Base-by-base conservation (phyloP, 257 asterid species). In the Solanum acaule region DNA sequence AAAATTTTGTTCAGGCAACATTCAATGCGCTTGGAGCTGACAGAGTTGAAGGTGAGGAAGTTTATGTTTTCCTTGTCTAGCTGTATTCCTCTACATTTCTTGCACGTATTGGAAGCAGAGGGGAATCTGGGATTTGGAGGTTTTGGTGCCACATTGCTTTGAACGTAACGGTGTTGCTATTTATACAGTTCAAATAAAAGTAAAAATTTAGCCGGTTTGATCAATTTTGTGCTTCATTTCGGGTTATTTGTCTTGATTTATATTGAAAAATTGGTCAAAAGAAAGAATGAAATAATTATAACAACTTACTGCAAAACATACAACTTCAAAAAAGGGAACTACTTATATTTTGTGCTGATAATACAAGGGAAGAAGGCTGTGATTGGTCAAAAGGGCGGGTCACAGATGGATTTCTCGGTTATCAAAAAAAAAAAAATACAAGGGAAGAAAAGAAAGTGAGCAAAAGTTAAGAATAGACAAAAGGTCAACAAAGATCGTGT, bases 21-120 rank as follows among this genome's bases (percentile, higher is more conserved):
- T 95, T 97, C 84, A 91, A 94, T 92, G 99, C 99, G 82, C 98
- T 96, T 81, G 98, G 96, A 89, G 93, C 93, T 72, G 95, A 95
- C 72, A 97, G 91, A 88, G 94, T 96, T 82, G 92, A 93, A 91
- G 99, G 99, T 95, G 89, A 59, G 79, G 72, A 25, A 4, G 37
- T 15, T 38, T 25, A n/a, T 13, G 25, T 31, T 65, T 49, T 10
- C 29, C 72, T 65, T 34, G 73, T n/a, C 59, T n/a, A n/a, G 70
- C 34, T 46, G 40, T 46, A 79, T 18, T 44, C 68, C 65, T 46
- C 38, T 81, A 44, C 40, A 81, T 81, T 86, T 61, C 79, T 8
- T 44, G 25, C 52, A 31, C 4, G 34, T 33, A 72, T 8, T 37
- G 33, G 31, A 83, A 33, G 46, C 16, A 34, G 49, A 73, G 18